phyloP scores from a whole-genome alignment of 345 rosid species.

The Draba incana region DNA sequence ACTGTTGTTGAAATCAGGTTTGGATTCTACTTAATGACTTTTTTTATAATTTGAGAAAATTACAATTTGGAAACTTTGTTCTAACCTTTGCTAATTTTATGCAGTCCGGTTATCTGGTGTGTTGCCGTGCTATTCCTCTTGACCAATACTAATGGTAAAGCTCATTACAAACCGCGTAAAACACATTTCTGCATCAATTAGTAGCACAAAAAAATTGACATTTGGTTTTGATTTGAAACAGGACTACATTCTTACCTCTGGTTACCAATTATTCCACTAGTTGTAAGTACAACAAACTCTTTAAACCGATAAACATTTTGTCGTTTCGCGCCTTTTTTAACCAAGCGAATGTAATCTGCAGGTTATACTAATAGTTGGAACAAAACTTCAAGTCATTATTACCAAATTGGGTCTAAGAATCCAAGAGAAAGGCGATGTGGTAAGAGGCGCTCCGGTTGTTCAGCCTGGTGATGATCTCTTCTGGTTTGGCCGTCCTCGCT shows the following conservation, averaged over 20 bases:
- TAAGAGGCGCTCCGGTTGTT: constrained; percentile 90
- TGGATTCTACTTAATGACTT: background rate
- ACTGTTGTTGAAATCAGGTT: constrained; percentile 71
- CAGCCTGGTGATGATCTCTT: constrained; percentile 91
- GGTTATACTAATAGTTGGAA: constrained; percentile 70
- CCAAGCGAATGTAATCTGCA: constrained; percentile 41
- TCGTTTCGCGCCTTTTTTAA: background rate
- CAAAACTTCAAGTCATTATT: constrained; percentile 86
- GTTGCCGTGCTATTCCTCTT: constrained; percentile 65
- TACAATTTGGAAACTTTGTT: background rate
- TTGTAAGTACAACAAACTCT: constrained; percentile 50
- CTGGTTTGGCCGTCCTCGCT: constrained; percentile 82
- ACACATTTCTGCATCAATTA: constrained; percentile 3
- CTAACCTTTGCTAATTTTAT: constrained; percentile 29
- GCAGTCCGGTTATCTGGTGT: constrained; percentile 80
- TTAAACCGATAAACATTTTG: background rate
- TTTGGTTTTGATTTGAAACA: constrained; percentile 38
- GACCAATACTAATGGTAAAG: constrained; percentile 69
- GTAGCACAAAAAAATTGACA: constrained; percentile 17
- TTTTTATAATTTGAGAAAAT: background rate
- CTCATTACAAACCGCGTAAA: constrained; percentile 8
- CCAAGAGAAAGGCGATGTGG: constrained; percentile 85
- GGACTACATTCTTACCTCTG: constrained; percentile 63
- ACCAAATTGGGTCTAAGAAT: constrained; percentile 77
- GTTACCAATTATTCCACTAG: constrained; percentile 81